Base-by-base conservation (phyloP, 495 filamentous ascomycete genomes). In the Polyplosphaeria fusca region DNA sequence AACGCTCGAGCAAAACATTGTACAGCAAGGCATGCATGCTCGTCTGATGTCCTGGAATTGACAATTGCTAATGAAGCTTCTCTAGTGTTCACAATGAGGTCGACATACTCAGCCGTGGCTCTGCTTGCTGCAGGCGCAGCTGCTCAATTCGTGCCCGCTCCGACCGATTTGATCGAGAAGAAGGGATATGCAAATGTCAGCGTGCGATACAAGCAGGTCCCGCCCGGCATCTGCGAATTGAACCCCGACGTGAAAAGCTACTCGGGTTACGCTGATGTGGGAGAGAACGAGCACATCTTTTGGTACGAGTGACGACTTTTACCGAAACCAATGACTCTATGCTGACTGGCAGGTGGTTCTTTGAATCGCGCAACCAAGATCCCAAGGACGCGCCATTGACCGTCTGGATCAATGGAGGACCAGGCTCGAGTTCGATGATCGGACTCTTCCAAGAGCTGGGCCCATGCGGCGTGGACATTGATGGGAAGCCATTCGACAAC, bases 361-460 rank as follows among this genome's bases (percentile, higher is more conserved):
- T 76, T 28, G 73, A 76, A 58, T 72, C 75, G 9, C 55, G 72
- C 19, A 71, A 77, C 22, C 51, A 73, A 30, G 61, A 68, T 45
- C 73, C 75, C 9, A 52, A 66, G 26, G 61, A 65, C 2, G 73
- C 75, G 4, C 75, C 75, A 2, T 58, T 76, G 26, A 73, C 73
- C 14, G 66, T 75, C n/a, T 88, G 82, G 83, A 73, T 87, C 63
- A 85, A 84, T 71, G 84, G 84, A 58, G 84, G 84, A 9, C 82
- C 84, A 11, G 84, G 46, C 46, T 62, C 64, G 26, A 64, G 55
- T 38, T 65, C 58, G 26, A 71, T 74, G 69, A 68, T 74, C 37
- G 72, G 72, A 3, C 39, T 74, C 13, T 73, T 73, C 58, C 63
- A 71, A 42, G 72, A 74, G 55, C 51, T 67, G 20, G 72, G 72